Conservation (phyloP, 192 early-diverging fungal genomes). For the Haplosporangium gracile region DNA sequence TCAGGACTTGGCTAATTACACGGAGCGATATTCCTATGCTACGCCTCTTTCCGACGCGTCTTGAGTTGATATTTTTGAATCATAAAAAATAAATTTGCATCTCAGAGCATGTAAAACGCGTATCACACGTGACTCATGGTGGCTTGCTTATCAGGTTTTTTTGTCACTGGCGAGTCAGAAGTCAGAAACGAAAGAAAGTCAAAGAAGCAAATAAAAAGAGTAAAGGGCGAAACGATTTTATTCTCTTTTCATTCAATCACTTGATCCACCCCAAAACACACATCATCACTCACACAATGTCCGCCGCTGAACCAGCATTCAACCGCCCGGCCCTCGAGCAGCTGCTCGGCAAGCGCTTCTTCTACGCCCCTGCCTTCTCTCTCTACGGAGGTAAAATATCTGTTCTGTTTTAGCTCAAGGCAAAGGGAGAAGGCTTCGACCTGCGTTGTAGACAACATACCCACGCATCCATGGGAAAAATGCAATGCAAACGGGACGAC, state of each 20-base stretch:
- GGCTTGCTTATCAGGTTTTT: constrained; percentile 9
- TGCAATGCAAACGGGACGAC: too few species aligned
- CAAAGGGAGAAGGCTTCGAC: too few species aligned
- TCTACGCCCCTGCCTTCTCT: constrained; percentile 94
- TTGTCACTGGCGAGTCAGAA: constrained; percentile 1
- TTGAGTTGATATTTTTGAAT: not conserved
- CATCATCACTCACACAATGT: constrained; percentile 27
- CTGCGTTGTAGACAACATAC: not conserved
- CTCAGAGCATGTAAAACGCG: too few species aligned
- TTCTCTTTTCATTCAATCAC: constrained; percentile 12
- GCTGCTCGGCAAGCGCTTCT: constrained; percentile 93
- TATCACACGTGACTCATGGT: constrained; percentile 20
- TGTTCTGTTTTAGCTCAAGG: too few species aligned
- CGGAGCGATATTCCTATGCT: not conserved
- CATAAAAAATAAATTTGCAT: not conserved
- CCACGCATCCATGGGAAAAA: not conserved
- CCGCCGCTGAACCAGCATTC: constrained; percentile 41
- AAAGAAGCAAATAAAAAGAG: not conserved
- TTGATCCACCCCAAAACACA: not conserved
- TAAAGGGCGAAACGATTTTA: not conserved
- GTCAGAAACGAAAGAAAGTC: not conserved
- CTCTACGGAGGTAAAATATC: constrained; percentile 88
- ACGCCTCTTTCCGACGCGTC: not conserved
- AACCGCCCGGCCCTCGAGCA: constrained; percentile 60
- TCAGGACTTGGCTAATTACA: constrained; percentile 14